These are phyloP conservation scores for Xerocomellus amylosporus DNA, from an alignment of 768 basidiomycete genomes.

Conservation along the genomic window DNA sequence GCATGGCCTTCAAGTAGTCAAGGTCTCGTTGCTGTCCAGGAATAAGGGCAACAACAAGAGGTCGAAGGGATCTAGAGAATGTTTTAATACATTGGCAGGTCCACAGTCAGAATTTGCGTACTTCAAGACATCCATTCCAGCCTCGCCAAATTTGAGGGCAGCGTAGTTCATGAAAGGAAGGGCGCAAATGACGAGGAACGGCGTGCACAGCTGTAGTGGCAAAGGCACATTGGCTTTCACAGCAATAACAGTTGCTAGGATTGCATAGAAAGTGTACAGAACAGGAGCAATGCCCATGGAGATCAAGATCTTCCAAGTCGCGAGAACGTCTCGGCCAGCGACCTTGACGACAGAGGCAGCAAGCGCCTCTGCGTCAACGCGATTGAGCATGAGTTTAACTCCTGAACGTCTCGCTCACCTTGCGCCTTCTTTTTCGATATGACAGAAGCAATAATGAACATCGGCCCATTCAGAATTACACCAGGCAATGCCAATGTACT, in stretches of 20 bases:
- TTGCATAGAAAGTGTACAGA: slow-evolving; percentile 79
- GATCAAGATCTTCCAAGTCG: slow-evolving; percentile 96
- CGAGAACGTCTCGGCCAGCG: slow-evolving; percentile 93
- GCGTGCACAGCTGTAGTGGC: slow-evolving; percentile 68
- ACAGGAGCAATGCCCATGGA: slow-evolving; percentile 88
- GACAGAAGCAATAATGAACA: slow-evolving; percentile 86
- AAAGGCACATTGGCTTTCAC: slow-evolving; percentile 62
- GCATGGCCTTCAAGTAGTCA: slow-evolving; percentile 68
- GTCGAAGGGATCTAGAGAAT: slow-evolving; percentile 75
- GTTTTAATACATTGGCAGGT: slow-evolving; percentile 6
- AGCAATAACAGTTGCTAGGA: slow-evolving; percentile 71
- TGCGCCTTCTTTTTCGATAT: slow-evolving; percentile 88
- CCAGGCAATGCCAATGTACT: slow-evolving; percentile 84
- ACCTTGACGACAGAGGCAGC: slow-evolving; percentile 95
- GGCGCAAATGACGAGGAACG: slow-evolving; percentile 67
- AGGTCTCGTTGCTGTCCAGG: slow-evolving; percentile 87
- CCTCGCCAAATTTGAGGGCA: slow-evolving; percentile 95
- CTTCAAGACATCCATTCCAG: slow-evolving; percentile 97
- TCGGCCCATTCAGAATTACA: slow-evolving; percentile 86
- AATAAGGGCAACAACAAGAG: slow-evolving; percentile 80
- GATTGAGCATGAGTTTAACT: background rate
- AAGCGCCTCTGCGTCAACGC: slow-evolving; percentile 69
- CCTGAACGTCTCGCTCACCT: slow-evolving; percentile 43
- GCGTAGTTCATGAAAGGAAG: slow-evolving; percentile 90
- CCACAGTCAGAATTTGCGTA: slow-evolving; percentile 39